Evolutionary conservation across 345 rosid species (phyloP), one percentile per base, ranked within the genome.

Genomic region (Raphanus raphanistrum): DNA sequence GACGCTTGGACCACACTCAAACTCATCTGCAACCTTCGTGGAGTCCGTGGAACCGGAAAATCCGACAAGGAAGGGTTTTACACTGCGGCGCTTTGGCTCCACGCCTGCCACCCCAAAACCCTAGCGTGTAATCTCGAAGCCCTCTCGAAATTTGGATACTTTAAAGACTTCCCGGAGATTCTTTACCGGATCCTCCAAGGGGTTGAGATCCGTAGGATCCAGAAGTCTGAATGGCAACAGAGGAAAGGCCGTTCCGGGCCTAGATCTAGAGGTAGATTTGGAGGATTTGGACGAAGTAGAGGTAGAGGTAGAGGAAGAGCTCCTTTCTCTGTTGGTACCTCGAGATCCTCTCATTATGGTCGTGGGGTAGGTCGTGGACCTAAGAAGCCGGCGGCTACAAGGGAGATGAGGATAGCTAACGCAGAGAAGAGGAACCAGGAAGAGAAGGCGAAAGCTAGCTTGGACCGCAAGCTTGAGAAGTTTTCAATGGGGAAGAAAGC

Each of bases 51-150:
- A 25, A 85, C 87, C 0, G 90, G 92, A 3, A 88, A 92, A 59
- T 80, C 88, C 0, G 90, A 92, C 57, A 88, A 83, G 76, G 88
- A 87, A 79, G 97, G 94, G 17, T 91, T 87, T 80, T 85, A 84
- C 41, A 70, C 84, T 0, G 86, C 87, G 2, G 90, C 93, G 3
- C 38, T 84, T 17, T 92, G 93, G 93, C 83, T 90, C 12, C 88
- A 87, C 52, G 55, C 71, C 10, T 31, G 81, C 67, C 90, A 87
- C 72, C 95, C 97, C 3, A 83, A 82, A 72, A 90, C 93, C 0
- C 80, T 91, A 2, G 89, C 94, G 0, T 83, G 82, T 58, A 91
- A 84, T 31, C 77, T 83, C 9, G 84, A 82, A 2, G 32, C 81
- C 0, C 72, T 86, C 33, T 85, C 76, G 0, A 48, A 57, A 6